Conservation (phyloP, 2,329 filamentous ascomycete species). For the Coniochaeta sp. region DNA sequence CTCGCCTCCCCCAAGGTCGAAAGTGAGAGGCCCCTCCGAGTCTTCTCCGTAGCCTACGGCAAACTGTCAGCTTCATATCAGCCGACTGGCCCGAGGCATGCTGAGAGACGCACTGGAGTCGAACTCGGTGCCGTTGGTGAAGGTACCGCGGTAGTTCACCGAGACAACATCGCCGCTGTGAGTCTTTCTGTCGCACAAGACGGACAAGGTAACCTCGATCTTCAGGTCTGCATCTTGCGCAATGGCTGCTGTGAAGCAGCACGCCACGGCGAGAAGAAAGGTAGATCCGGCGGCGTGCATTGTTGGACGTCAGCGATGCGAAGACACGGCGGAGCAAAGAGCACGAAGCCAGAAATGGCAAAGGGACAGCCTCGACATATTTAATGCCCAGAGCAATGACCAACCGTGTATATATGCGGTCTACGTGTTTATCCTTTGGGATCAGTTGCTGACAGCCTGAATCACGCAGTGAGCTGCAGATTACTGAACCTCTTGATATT, state of each 20-base stretch:
- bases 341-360: not conserved
- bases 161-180: not conserved
- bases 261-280: not conserved
- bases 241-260: not conserved
- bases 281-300: not conserved
- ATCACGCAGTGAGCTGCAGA: no score
- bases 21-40: not conserved
- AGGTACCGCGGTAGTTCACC: slow-evolving; percentile 1
- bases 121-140: slow-evolving; percentile 3
- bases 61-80: not conserved
- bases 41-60: not conserved
- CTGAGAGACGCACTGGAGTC: slow-evolving; percentile 3
- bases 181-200: slow-evolving; percentile 1
- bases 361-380: no score
- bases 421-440: not conserved
- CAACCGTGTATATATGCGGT: no score
- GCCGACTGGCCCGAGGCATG: no score
- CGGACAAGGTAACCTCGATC: slow-evolving; percentile 2
- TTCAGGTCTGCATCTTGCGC: not conserved
- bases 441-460: no score
- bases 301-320: not conserved
- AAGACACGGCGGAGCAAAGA: not conserved
- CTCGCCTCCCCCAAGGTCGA: slow-evolving; percentile 1
- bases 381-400: no score
- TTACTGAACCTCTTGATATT: no score